Base-by-base conservation (phyloP, 2,329 filamentous ascomycete genomes). In the Fusarium sp. region DNA sequence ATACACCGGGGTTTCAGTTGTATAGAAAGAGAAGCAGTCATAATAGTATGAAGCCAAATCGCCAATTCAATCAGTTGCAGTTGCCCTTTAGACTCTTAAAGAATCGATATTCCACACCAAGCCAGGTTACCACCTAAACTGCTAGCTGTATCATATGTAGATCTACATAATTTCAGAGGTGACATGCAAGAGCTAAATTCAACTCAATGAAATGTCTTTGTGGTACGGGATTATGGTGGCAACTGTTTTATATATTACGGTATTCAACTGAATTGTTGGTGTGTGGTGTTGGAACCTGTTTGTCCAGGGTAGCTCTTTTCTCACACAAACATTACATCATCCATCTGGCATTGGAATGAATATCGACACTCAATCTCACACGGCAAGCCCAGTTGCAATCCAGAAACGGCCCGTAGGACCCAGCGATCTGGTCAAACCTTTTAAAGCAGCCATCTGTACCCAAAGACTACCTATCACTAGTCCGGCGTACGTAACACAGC, bases 301-400 rank as follows among this genome's bases (percentile, higher is more conserved):
- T 37, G n/a, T 37, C 17, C 9, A 37, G 35, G 35, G n/a, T 37
- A n/a, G n/a, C 35, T 10, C 8, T 37, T 19, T 22, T 19, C 13
- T 17, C 10, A 13, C 19, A 33, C 39, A 45, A 39, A 19, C 14
- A 27, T 39, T 22, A 45, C 33, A 25, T 14, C 35, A 22, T n/a
- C 17, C 35, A 22, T n/a, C 6, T 7, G 23, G 41, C 27, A 52
- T 32, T 69, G 65, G 65, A 68, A 68, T 69, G 62, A 44, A 62
- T 25, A 51, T 37, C 23, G 27, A 37, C 20, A 50, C 15, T 53
- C 25, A 51, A 62, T 62, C 48, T 56, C 41, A 43, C 39, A 40
- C 37, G 10, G 22, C 37, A 49, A 55, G 39, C 56, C 39, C 25
- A 37, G 44, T 40, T 50, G 13, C 41, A 48, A 40, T 45, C 51